Conservation (phyloP, 192 early-diverging fungal species). For the Bifiguratus adelaidae region DNA sequence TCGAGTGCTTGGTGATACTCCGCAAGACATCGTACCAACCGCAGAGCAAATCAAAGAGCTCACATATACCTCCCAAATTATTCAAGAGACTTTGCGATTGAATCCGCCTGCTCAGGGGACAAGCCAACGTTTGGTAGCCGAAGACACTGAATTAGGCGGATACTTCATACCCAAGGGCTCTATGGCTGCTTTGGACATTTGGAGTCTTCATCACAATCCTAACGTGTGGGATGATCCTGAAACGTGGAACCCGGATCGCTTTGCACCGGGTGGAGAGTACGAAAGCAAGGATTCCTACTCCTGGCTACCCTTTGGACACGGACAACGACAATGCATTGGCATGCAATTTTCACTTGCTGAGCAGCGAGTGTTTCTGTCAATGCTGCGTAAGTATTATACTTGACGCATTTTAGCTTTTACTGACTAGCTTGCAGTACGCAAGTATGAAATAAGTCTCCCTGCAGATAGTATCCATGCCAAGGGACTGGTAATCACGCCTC, state of each 20-base stretch:
- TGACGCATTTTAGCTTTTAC: too few relatives aligned
- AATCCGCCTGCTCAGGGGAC: neutral
- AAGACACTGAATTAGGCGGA: neutral
- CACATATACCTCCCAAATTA: constrained; percentile 28
- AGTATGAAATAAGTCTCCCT: constrained; percentile 6
- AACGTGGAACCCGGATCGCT: constrained; percentile 9
- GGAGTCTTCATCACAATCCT: constrained; percentile 3
- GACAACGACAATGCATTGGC: constrained; percentile 43
- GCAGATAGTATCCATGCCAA: constrained; percentile 15
- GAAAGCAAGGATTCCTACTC: constrained; percentile 20
- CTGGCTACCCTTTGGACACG: constrained; percentile 46
- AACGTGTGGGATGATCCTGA: constrained; percentile 5
- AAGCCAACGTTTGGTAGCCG: neutral
- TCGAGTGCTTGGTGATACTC: constrained; percentile 33
- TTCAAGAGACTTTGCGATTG: constrained; percentile 21
- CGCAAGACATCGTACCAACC: constrained; percentile 31
- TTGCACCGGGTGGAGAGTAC: constrained; percentile 1
- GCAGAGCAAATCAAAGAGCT: constrained; percentile 39
- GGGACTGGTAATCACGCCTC: too few relatives aligned
- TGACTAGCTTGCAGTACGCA: constrained; percentile 4
- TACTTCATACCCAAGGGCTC: neutral
- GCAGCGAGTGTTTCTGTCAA: constrained; percentile 37
- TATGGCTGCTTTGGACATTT: neutral
- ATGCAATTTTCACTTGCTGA: constrained; percentile 46
- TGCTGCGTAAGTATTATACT: constrained; percentile 31